Base-by-base conservation (phyloP, 106 monocot genomes). In the Xerophyta viscosa region DNA sequence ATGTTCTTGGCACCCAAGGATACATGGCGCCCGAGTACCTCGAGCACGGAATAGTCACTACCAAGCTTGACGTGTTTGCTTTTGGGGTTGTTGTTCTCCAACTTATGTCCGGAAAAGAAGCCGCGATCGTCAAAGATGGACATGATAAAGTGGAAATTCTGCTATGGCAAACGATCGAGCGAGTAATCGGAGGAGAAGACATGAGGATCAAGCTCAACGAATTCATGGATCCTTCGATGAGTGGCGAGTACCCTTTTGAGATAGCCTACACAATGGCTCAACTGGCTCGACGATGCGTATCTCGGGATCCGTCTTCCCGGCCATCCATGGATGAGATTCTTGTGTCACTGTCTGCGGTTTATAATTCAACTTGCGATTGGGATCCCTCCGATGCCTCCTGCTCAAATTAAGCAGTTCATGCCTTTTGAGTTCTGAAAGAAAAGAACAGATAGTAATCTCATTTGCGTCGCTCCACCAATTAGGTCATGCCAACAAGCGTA, bases 1-100 rank as follows among this genome's bases (percentile, higher is more conserved):
- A 87, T 47, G 83, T 93, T 4, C 66, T 87, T 30, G 92, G 92
- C 3, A 93, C 92, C 1, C 73, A 71, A 20, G 87, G 92, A 0
- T 93, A 87, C 68, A 59, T 93, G 69, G 74, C 92, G 1, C 92
- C 92, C 0, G 92, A 93, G 77, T 93, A 80, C 52, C 80, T 93
- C 5, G 83, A 87, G 68, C 87, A 87, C 27, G 92, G 92, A 14
- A 65, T 93, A 17, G 66, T 93, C 61, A 74, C 77, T 6, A 64
- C 83, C 13, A 83, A 83, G 69, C 59, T 93, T 6, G 92, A 93
- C 31, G 85, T 87, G 20, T 93, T 87, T 20, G 79, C 92, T 0
- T 83, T 87, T 46, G 92, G 92, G 10, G 92, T 93, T n/a, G 53
- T 93, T 23, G 48, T 93, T 41, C 67, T 93, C 6, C 83, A 93